These are phyloP conservation scores for Panaeolus cyanescens DNA, from an alignment of 768 basidiomycete species.

Conservation along the genomic window DNA sequence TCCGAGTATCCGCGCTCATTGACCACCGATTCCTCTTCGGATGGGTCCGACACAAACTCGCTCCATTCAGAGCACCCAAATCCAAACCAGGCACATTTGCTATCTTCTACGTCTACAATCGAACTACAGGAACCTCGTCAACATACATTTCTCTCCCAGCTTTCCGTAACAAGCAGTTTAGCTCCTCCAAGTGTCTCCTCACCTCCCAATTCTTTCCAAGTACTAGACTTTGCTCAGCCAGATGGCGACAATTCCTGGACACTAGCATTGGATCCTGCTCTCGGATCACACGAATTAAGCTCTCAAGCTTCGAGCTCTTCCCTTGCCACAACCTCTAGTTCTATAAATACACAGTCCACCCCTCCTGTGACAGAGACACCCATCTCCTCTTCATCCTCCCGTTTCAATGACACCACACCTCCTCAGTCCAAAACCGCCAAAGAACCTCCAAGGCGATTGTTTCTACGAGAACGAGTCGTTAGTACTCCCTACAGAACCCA, in stretches of 20 bases:
- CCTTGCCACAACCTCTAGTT: constrained; percentile 11
- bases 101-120: neutral
- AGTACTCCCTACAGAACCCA: neutral
- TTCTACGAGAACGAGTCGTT: neutral
- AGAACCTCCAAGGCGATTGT: neutral
- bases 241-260: constrained; percentile 31
- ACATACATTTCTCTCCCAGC: neutral
- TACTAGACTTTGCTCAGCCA: constrained; percentile 24
- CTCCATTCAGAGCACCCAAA: neutral
- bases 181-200: neutral
- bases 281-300: constrained; percentile 1
- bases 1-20: neutral
- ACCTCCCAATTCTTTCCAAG: neutral
- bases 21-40: neutral
- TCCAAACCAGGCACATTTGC: neutral
- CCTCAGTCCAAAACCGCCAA: neutral
- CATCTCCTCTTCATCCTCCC: neutral
- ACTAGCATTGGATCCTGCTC: constrained; percentile 23
- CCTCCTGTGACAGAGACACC: neutral
- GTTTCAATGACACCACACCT: neutral
- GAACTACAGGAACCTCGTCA: neutral
- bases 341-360: constrained; percentile 1
- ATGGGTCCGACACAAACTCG: neutral
- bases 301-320: constrained; percentile 14
- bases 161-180: neutral